Percentiles rank a stretch among this genome's conserved stretches.
Conservation (phyloP, 495 filamentous ascomycete species). For the Patellaria atrata region DNA sequence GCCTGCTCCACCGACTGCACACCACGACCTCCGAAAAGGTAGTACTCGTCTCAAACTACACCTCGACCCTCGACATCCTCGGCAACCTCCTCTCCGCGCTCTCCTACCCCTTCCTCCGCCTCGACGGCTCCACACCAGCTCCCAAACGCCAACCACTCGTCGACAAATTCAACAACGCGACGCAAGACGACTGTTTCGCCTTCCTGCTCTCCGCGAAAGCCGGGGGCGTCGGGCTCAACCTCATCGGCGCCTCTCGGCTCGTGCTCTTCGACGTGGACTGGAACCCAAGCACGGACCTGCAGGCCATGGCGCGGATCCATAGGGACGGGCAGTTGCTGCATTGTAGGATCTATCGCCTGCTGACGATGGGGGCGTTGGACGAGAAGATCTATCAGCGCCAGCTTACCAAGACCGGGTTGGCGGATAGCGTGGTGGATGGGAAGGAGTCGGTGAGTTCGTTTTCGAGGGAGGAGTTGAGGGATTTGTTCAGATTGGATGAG, state of each 20-base stretch:
- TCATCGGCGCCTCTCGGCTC: conserved; percentile 62
- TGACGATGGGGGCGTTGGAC: conserved; percentile 60
- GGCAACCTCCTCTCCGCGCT: conserved; percentile 48
- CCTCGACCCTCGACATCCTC: conserved; percentile 58
- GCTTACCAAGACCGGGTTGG: conserved; percentile 58
- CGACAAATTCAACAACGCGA: conserved; percentile 57
- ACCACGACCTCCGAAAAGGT: conserved; percentile 52
- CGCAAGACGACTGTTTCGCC: conserved; percentile 45
- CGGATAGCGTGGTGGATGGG: conserved; percentile 50
- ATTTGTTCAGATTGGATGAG: conserved; percentile 57
- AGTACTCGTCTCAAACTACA: conserved; percentile 73
- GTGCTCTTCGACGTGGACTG: conserved; percentile 72
- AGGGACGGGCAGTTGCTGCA: conserved; percentile 59
- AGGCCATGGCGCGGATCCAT: conserved; percentile 79
- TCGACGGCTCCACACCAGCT: conserved; percentile 58
- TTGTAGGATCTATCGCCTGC: conserved; percentile 59
- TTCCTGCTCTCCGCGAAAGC: conserved; percentile 71
- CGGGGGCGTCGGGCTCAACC: conserved; percentile 62
- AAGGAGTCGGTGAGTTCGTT: conserved; percentile 48
- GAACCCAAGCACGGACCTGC: conserved; percentile 69
- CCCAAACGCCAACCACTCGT: conserved; percentile 59
- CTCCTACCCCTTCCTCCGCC: conserved; percentile 50
- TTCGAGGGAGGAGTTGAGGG: conserved; percentile 51
- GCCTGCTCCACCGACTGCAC: conserved; percentile 47
- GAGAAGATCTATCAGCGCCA: conserved; percentile 82